A percentile compares a stretch with the other conserved stretches of the same genome.
phyloP scores from a whole-genome alignment of 768 basidiomycete species.

The Cystofilobasidium capitatum region DNA sequence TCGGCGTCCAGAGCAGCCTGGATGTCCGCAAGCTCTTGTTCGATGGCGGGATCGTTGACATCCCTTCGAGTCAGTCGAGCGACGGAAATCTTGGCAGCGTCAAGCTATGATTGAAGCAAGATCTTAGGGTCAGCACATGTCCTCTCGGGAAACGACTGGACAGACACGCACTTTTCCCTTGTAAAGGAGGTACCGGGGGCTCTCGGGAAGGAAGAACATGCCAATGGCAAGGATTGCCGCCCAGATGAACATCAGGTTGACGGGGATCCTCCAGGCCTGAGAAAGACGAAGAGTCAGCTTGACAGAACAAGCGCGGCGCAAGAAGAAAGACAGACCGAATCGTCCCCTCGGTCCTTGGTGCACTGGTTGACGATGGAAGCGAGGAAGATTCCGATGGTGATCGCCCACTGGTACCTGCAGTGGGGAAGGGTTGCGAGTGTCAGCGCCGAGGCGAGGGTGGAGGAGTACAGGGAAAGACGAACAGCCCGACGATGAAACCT shows the following conservation, averaged over 20 bases:
- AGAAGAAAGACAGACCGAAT: slow-evolving; percentile 2
- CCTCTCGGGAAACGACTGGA: too few species aligned
- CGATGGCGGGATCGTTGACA: slow-evolving; percentile 41
- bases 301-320: neutral
- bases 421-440: too few species aligned
- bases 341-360: slow-evolving; percentile 36
- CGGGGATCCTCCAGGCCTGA: slow-evolving; percentile 36
- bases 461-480: too few species aligned
- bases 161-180: too few species aligned
- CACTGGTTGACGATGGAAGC: slow-evolving; percentile 39
- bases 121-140: too few species aligned
- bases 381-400: slow-evolving; percentile 41
- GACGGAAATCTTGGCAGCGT: too few species aligned
- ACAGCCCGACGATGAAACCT: slow-evolving; percentile 40
- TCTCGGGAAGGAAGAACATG: slow-evolving; percentile 40
- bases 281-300: neutral
- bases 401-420: slow-evolving; percentile 37
- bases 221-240: slow-evolving; percentile 35
- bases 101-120: too few species aligned
- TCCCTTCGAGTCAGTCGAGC: too few species aligned
- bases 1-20: slow-evolving; percentile 20
- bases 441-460: too few species aligned
- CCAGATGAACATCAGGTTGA: slow-evolving; percentile 34
- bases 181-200: slow-evolving; percentile 42
- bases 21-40: slow-evolving; percentile 40